These are phyloP conservation scores for Porphyrellus sp. DNA, from an alignment of 1,284 basidiomycete genomes.

Conservation along the genomic window DNA sequence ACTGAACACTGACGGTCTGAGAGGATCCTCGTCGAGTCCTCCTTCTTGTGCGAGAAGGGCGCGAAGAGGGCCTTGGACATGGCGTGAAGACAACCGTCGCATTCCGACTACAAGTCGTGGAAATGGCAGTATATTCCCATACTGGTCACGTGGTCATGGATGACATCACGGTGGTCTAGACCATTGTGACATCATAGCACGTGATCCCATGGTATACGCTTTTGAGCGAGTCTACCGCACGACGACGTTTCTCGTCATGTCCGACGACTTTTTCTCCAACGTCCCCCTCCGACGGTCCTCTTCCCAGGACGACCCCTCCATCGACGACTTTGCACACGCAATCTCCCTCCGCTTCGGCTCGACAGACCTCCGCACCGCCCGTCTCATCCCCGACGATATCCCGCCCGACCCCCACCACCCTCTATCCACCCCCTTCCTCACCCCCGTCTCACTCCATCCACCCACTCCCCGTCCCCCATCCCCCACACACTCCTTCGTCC, in stretches of 20 bases:
- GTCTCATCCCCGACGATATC: constrained; percentile 29
- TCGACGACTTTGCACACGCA: constrained; percentile 40
- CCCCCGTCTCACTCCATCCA: background rate
- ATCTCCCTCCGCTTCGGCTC: constrained; percentile 36
- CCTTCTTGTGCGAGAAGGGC: constrained; percentile 63
- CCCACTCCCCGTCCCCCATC: constrained; percentile 6
- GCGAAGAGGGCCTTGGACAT: constrained; percentile 66
- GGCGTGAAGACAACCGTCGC: constrained; percentile 44
- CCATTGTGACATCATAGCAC: constrained; percentile 32
- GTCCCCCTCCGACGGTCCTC: constrained; percentile 15
- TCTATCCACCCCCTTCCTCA: background rate
- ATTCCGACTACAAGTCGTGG: constrained; percentile 16
- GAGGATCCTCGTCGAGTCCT: constrained; percentile 65
- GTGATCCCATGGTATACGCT: constrained; percentile 21
- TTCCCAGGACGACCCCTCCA: background rate
- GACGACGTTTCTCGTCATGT: constrained; percentile 13
- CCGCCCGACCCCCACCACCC: background rate
- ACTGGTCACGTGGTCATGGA: constrained; percentile 15
- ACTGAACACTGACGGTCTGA: constrained; percentile 57
- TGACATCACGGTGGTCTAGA: constrained; percentile 32
- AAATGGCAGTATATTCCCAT: constrained; percentile 14
- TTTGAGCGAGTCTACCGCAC: background rate
- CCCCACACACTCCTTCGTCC: constrained; percentile 25
- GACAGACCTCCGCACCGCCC: constrained; percentile 33
- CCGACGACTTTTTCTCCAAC: constrained; percentile 33